These are phyloP conservation scores for Biancaea sappan DNA, from an alignment of 306 rosid species.

Conservation along the genomic window DNA sequence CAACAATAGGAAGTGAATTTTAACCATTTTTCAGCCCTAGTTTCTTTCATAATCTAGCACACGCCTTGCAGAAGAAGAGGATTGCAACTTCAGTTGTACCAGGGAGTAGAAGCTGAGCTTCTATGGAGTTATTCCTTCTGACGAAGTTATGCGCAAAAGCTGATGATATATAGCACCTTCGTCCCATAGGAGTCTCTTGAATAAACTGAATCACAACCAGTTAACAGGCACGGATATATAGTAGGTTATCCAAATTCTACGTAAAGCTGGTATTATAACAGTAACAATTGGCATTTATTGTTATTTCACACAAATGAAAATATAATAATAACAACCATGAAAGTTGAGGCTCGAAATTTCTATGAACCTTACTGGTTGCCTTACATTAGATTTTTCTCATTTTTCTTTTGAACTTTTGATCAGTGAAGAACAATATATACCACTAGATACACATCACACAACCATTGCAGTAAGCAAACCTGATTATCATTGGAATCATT, in stretches of 20 bases:
- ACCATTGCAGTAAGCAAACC: not conserved
- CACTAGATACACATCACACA: slow-evolving; percentile 8
- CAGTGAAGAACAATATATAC: not conserved
- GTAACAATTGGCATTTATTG: not conserved
- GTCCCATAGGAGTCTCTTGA: not conserved
- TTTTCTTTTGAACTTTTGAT: not conserved
- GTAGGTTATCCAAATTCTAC: not conserved
- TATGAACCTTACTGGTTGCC: not conserved
- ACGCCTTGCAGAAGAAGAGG: not conserved
- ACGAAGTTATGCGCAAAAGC: not conserved
- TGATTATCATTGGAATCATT: not conserved
- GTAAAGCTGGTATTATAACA: not conserved
- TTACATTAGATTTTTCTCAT: not conserved
- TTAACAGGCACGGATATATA: not conserved
- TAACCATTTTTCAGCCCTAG: not conserved
- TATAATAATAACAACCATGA: not conserved
- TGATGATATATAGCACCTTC: not conserved
- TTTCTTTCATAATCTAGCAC: not conserved
- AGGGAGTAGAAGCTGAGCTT: not conserved
- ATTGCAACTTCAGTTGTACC: not conserved
- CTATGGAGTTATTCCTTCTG: not conserved
- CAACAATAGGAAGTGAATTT: not conserved
- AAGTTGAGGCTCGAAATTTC: not conserved
- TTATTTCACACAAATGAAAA: not conserved
- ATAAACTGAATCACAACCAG: not conserved